Percentiles rank a stretch among this genome's conserved stretches.
phyloP scores from a whole-genome alignment of 148 eudicot species.

The Talinum fruticosum region DNA sequence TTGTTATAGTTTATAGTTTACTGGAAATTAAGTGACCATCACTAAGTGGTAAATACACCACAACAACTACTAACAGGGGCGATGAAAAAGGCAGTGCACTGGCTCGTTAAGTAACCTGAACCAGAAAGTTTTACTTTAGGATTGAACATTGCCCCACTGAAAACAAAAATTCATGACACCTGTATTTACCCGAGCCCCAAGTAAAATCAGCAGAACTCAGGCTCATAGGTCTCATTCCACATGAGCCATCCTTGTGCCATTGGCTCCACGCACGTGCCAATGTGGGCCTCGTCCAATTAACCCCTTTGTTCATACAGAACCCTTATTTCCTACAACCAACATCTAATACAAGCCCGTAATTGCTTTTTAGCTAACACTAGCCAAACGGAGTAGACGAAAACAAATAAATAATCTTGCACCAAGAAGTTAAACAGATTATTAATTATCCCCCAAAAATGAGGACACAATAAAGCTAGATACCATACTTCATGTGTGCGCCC shows the following conservation, averaged over 20 bases:
- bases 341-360: background rate
- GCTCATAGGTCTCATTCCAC: background rate
- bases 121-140: background rate
- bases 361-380: background rate
- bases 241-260: background rate
- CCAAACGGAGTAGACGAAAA: background rate
- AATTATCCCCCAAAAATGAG: constrained; percentile 1
- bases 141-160: background rate
- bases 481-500: constrained; percentile 97
- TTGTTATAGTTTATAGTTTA: too few relatives aligned
- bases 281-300: background rate
- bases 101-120: background rate
- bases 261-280: background rate
- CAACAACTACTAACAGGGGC: background rate
- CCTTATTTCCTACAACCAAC: background rate
- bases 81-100: background rate
- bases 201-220: background rate
- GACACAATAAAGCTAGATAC: constrained; percentile 47
- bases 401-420: background rate
- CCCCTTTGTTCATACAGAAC: background rate
- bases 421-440: background rate
- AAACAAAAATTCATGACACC: background rate
- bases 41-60: background rate
- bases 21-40: background rate
- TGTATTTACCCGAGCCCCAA: background rate